Base-by-base conservation (phyloP, 176 grass and related monocot species). In the Elymus sibiricus region DNA sequence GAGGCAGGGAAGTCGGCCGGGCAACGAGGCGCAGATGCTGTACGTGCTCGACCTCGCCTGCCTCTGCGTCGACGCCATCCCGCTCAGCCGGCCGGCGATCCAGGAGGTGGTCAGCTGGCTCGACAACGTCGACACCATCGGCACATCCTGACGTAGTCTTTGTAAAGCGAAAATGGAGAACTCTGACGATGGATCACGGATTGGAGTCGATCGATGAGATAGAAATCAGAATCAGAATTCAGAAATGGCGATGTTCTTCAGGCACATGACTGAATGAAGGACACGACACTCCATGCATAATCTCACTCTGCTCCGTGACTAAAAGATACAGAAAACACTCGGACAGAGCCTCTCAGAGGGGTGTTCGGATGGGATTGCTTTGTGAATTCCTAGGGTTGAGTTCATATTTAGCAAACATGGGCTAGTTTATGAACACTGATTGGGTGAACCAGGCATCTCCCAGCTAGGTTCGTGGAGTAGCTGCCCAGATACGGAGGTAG, bases 81-180 rank as follows among this genome's bases (percentile, higher is more conserved):
- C 91, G 31, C 84, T 89, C 26, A 90, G 78, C 68, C 85, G 91
- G 25, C 91, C 91, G 27, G 73, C 60, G 39, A 92, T 89, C 11
- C 77, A 84, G 78, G 87, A 87, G 17, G 91, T 92, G 14, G 87
- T 92, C 37, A 88, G 82, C 70, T 91, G 90, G 90, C 90, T 91
- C 43, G 86, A 88, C 6, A 91, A 91, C 77, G 82, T 88, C 9
- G 82, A 84, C 64, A 87, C 64, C 72, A 79, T 79, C 9, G 64
- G 32, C 69, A 14, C 16, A 1, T 40, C 82, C 15, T 51, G 43
- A 75, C 7, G 64, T 34, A 29, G 15, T 8, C 63, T 66, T 28
- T 60, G n/a, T 31, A 32, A 19, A 34, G 29, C 2, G 6, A 34
- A 66, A 6, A 74, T 29, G 43, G 43, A 75, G 71, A 4, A 4